A percentile compares a stretch with the other conserved stretches of the same genome.
These are phyloP conservation scores for Cryptococcus floricola DNA, from an alignment of 1,284 basidiomycete species.

Conservation along the genomic window DNA sequence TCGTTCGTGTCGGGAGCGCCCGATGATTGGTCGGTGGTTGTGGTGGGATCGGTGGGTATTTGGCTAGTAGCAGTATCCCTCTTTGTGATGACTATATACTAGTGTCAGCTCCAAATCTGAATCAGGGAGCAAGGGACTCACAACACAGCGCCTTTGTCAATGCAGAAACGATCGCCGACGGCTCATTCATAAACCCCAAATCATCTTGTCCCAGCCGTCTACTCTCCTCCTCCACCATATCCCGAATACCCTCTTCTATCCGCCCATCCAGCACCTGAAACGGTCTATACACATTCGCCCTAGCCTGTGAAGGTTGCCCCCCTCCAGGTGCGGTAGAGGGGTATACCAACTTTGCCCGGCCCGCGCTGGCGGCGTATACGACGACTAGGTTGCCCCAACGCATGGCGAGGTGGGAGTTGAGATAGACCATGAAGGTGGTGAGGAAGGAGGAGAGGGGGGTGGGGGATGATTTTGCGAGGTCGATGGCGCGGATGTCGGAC, in stretches of 20 bases:
- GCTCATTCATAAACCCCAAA: constrained; percentile 26
- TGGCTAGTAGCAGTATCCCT: constrained; percentile 52
- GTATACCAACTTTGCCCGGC: constrained; percentile 54
- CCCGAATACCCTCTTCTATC: constrained; percentile 65
- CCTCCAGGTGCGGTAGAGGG: background rate
- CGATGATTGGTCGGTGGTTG: constrained; percentile 17
- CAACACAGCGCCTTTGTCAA: constrained; percentile 86
- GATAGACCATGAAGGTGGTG: constrained; percentile 77
- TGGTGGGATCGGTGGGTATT: constrained; percentile 7
- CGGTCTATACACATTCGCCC: constrained; percentile 72
- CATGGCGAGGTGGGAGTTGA: constrained; percentile 87
- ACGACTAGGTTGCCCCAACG: constrained; percentile 88
- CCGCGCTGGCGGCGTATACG: constrained; percentile 80
- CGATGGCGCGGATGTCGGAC: constrained; percentile 13
- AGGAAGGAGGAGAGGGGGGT: constrained; percentile 66
- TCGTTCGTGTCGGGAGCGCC: constrained; percentile 58
- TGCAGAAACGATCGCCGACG: constrained; percentile 76
- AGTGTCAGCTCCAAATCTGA: background rate
- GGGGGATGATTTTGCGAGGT: constrained; percentile 46
- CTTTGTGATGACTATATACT: constrained; percentile 74
- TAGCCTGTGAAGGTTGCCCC: constrained; percentile 51
- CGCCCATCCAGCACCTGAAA: constrained; percentile 60
- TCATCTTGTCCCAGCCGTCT: constrained; percentile 53
- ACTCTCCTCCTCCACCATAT: constrained; percentile 61
- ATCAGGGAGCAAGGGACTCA: constrained; percentile 53